phyloP scores from a whole-genome alignment of 1,284 basidiomycete species.

The Mycosarcoma mackinlayi region DNA sequence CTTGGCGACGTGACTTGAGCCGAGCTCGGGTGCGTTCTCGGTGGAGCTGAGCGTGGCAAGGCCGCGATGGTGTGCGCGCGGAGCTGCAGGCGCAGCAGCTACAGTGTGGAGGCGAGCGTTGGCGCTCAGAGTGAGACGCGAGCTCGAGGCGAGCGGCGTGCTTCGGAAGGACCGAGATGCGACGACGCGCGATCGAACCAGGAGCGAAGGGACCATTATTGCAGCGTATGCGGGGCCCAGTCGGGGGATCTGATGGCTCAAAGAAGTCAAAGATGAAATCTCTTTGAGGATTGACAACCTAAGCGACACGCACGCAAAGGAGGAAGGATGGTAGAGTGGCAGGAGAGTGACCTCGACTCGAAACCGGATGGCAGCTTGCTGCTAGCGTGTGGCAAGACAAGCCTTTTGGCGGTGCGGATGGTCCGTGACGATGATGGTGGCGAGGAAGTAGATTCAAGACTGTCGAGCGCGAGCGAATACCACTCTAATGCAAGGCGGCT shows the following conservation, averaged over 20 bases:
- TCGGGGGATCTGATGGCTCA: not conserved
- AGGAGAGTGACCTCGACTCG: constrained; percentile 2
- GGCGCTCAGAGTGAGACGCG: constrained; percentile 11
- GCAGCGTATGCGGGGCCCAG: not conserved
- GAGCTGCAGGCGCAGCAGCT: not conserved
- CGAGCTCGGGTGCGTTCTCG: constrained; percentile 52
- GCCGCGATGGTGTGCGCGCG: constrained; percentile 7
- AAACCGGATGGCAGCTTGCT: constrained; percentile 3
- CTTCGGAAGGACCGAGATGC: constrained; percentile 29
- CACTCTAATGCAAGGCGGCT: too few relatives aligned
- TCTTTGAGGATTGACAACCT: not conserved
- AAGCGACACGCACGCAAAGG: not conserved
- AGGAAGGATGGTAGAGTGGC: not conserved
- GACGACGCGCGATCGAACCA: constrained; percentile 38
- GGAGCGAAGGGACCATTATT: constrained; percentile 38
- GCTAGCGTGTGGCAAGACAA: not conserved
- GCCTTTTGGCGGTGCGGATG: constrained; percentile 9
- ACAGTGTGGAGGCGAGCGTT: constrained; percentile 9
- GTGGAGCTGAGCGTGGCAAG: constrained; percentile 51
- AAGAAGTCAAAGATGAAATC: not conserved
- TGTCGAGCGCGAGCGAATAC: not conserved
- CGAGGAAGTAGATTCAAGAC: not conserved
- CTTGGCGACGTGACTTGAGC: constrained; percentile 47
- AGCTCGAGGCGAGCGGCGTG: constrained; percentile 25
- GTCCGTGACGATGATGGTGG: constrained; percentile 9